These are phyloP conservation scores for California macrophylla DNA, from an alignment of 441 rosid species.

Conservation along the genomic window DNA sequence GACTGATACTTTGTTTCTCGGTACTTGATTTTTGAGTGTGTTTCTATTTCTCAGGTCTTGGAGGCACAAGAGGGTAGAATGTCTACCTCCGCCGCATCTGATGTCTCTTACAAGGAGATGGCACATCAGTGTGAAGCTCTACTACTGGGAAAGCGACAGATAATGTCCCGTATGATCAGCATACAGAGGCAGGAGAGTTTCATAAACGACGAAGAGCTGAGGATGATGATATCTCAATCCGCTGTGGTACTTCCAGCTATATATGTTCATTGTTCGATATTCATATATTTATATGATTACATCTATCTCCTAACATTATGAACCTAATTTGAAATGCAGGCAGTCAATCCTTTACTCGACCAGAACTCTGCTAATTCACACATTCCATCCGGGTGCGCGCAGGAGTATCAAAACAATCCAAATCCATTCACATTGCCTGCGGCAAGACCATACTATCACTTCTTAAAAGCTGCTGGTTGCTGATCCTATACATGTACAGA, in stretches of 20 bases:
- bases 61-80: slow-evolving; percentile 51
- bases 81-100: slow-evolving; percentile 38
- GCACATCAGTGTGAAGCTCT: slow-evolving; percentile 62
- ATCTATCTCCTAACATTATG: not conserved
- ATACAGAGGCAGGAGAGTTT: slow-evolving; percentile 31
- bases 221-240: slow-evolving; percentile 17
- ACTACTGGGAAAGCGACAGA: slow-evolving; percentile 47
- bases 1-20: not conserved
- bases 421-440: slow-evolving; percentile 58
- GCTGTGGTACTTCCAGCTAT: slow-evolving; percentile 13
- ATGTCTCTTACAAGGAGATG: slow-evolving; percentile 54
- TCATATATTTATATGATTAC: too few relatives aligned
- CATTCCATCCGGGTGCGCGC: slow-evolving; percentile 29
- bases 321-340: slow-evolving; percentile 29
- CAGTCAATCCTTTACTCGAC: slow-evolving; percentile 33
- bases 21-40: not conserved
- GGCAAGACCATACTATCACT: slow-evolving; percentile 74
- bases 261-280: not conserved
- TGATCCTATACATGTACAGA: slow-evolving; percentile 24
- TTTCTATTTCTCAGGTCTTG: slow-evolving; percentile 28
- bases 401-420: slow-evolving; percentile 44
- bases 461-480: slow-evolving; percentile 93
- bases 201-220: slow-evolving; percentile 14
- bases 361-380: slow-evolving; percentile 22
- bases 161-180: slow-evolving; percentile 51